Evolutionary conservation across 257 asterid species (phyloP).

Genomic region (Petunia secreta): DNA sequence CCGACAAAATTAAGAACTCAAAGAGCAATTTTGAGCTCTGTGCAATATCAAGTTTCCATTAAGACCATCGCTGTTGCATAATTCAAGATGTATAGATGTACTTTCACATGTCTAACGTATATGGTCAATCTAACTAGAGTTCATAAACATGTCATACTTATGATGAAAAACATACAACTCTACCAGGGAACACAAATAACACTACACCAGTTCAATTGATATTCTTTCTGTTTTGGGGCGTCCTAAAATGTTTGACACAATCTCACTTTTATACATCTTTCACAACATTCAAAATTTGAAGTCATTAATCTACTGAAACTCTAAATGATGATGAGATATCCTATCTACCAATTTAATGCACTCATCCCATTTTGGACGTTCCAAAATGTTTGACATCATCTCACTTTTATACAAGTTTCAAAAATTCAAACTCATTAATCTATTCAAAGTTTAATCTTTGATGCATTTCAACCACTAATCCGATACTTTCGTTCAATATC

Average conservation of each 20-base stretch:
- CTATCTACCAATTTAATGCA: neutral
- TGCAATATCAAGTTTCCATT: neutral
- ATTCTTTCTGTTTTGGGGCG: neutral
- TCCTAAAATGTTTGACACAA: neutral
- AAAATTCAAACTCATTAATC: conserved; percentile 17
- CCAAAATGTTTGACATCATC: conserved; percentile 10
- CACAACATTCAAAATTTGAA: conserved; percentile 16
- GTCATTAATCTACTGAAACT: neutral
- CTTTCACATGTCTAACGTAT: neutral
- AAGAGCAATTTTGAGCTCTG: neutral
- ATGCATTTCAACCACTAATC: neutral
- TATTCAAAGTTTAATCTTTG: neutral
- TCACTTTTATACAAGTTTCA: conserved; percentile 12
- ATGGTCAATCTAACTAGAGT: conserved; percentile 22
- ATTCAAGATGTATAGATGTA: neutral
- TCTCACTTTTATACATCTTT: neutral
- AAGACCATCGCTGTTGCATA: neutral
- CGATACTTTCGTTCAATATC: neutral
- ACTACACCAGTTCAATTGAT: neutral
- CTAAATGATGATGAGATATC: neutral
- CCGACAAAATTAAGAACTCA: neutral
- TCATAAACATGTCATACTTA: neutral
- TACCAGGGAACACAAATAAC: neutral
- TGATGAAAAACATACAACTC: neutral
- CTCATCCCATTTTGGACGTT: neutral